A percentile compares a stretch with the other conserved stretches of the same genome.
These are phyloP conservation scores for Backusella liffmaniae DNA, from an alignment of 192 early-diverging fungal genomes.

Conservation along the genomic window DNA sequence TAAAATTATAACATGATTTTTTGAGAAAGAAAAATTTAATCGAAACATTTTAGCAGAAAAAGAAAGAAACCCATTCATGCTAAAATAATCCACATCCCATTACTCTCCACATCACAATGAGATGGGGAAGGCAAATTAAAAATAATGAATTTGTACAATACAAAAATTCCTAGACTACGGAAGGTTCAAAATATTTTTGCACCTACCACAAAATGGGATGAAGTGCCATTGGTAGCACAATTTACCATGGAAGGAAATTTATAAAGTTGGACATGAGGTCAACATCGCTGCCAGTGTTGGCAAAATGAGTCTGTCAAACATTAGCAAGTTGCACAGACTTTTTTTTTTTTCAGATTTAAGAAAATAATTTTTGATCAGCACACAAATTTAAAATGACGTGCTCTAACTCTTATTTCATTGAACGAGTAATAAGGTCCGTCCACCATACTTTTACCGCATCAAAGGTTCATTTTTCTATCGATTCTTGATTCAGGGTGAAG, in stretches of 20 bases:
- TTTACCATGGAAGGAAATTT: background rate
- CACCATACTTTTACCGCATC: background rate
- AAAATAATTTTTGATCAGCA: too few relatives aligned
- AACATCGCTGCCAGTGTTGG: background rate
- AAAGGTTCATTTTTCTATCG: background rate
- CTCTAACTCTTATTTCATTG: conserved; percentile 2
- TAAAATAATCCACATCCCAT: background rate
- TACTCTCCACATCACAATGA: background rate
- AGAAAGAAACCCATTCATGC: background rate
- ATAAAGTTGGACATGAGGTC: conserved; percentile 4
- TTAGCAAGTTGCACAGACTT: background rate
- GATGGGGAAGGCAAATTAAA: background rate
- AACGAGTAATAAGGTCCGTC: background rate
- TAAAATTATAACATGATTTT: background rate
- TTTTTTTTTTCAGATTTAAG: too few relatives aligned
- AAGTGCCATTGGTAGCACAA: background rate
- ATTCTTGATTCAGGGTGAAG: background rate
- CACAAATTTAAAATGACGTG: conserved; percentile 1
- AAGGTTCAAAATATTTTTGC: background rate
- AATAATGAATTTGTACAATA: background rate
- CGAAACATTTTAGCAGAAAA: background rate
- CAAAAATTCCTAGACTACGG: background rate
- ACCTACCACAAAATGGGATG: background rate
- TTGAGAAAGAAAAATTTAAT: background rate
- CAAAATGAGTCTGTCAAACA: conserved; percentile 7